A percentile compares a stretch with the other conserved stretches of the same genome.
These are phyloP conservation scores for Phragmites australis DNA, from an alignment of 176 grass and related monocot species.

Conservation along the genomic window DNA sequence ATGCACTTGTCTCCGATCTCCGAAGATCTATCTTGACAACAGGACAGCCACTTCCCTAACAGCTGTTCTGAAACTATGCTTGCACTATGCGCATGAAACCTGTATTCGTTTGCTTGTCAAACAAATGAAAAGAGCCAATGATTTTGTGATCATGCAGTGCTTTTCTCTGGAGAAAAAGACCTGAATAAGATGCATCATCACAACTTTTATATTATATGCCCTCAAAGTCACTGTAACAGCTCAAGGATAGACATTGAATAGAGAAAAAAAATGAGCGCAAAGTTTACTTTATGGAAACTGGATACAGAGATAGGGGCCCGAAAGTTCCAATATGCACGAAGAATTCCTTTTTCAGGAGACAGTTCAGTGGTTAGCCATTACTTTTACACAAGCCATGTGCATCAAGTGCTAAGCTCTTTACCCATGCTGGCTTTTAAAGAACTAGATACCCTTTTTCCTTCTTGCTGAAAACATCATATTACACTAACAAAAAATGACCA, in stretches of 20 bases:
- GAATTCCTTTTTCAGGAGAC: conserved; percentile 7
- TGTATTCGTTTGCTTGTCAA: neutral
- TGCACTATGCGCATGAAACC: neutral
- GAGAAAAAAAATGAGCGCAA: neutral
- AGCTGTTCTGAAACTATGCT: neutral
- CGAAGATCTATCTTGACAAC: neutral
- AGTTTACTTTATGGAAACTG: conserved; percentile 7
- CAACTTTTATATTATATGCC: neutral
- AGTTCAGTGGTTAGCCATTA: conserved; percentile 36
- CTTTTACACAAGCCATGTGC: conserved; percentile 33
- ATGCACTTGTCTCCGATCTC: neutral
- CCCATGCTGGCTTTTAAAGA: conserved; percentile 26
- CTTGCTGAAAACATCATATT: conserved; percentile 33
- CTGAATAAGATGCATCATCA: neutral
- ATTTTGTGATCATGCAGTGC: neutral
- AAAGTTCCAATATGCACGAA: conserved; percentile 25
- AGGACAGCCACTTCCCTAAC: neutral
- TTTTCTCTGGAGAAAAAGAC: neutral
- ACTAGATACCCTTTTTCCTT: neutral
- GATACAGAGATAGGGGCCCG: neutral
- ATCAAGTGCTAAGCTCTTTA: conserved; percentile 18
- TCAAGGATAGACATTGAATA: neutral
- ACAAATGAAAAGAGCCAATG: neutral
- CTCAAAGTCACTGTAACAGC: neutral
- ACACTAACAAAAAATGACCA: conserved; percentile 40